Conservation (phyloP, 2,329 filamentous ascomycete species). For the Penicillium occitanis region DNA sequence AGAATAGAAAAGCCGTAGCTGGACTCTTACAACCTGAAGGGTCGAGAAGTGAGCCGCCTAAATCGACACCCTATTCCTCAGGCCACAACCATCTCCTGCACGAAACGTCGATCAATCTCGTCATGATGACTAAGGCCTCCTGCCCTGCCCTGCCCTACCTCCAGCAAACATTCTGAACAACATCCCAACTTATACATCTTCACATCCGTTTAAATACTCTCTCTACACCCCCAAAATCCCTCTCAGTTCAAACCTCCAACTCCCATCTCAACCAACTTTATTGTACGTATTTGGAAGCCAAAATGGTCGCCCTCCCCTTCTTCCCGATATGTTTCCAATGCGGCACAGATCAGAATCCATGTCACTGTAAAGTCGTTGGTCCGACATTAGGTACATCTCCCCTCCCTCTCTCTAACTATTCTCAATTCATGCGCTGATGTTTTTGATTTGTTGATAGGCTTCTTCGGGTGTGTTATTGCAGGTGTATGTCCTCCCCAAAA, state of each 20-base stretch:
- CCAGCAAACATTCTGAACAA: not conserved
- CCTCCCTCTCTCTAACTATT: too few relatives aligned
- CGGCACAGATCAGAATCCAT: conserved; percentile 58
- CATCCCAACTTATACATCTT: not conserved
- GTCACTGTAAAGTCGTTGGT: conserved; percentile 57
- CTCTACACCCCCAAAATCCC: too few relatives aligned
- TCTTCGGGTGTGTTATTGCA: conserved; percentile 17
- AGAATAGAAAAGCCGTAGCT: too few relatives aligned
- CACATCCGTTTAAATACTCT: not conserved
- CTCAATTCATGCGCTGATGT: too few relatives aligned
- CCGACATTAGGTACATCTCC: conserved; percentile 51
- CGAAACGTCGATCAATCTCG: conserved; percentile 12
- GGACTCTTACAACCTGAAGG: too few relatives aligned
- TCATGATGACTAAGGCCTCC: conserved; percentile 21
- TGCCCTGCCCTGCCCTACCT: not conserved
- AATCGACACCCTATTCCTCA: not conserved
- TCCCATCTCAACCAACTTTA: not conserved
- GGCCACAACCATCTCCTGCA: not conserved
- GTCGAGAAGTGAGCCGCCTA: not conserved
- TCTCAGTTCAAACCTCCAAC: too few relatives aligned
- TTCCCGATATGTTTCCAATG: conserved; percentile 57
- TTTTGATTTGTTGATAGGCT: not conserved
- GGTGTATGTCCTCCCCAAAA: conserved; percentile 6
- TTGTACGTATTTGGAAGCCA: conserved; percentile 4
- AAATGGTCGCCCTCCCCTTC: conserved; percentile 49